Base-by-base conservation (phyloP, 805 yeast genomes). In the Wickerhamiella occidentalis region DNA sequence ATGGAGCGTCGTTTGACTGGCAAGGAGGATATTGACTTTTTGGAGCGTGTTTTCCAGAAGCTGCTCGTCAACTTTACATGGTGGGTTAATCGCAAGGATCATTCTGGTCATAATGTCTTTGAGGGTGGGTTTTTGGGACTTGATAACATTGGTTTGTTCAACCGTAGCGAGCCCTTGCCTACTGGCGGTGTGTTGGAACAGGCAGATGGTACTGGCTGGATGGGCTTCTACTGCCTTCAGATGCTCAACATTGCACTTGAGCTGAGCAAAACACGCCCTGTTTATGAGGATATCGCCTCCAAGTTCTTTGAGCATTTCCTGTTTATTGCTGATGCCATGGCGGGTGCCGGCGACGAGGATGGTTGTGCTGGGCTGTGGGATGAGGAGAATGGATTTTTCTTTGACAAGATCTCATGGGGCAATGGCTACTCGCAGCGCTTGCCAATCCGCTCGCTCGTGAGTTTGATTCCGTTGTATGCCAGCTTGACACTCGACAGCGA, bases 131-230 rank as follows among this genome's bases (percentile, higher is more conserved):
- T 87, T 65, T 72, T 87, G 52, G 96, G 96, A 6, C 71, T 87
- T 51, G 96, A 87, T 68, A 87, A 87, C 66, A 87, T 87, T 66
- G 95, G 96, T 56, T 74, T 87, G 53, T 87, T 87, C 69, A 87
- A 87, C 65, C 75, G 96, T 63, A 83, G 94, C 5, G 96, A 87
- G 68, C 92, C 94, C 1, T 70, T 85, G 58, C 96, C 96, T 36
- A 85, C 94, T 1, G 95, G 95, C 36, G 95, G 95, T 45, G 76
- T 74, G 33, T 72, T 87, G 55, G 94, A 85, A 62, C 96, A 87
- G 66, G 95, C 96, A 0, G 96, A 87, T 66, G 83, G 94, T 13
- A 88, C 96, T 9, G 96, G 96, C 25, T 87, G 96, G 96, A 85
- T 87, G 92, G 96, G 95, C 0, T 87, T 90, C 69, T 87, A 82